Evolutionary conservation across 1,284 basidiomycete genomes (phyloP), one percentile per base, ranked within the genome.

Genomic region (Tilletiopsis washingtonensis): DNA sequence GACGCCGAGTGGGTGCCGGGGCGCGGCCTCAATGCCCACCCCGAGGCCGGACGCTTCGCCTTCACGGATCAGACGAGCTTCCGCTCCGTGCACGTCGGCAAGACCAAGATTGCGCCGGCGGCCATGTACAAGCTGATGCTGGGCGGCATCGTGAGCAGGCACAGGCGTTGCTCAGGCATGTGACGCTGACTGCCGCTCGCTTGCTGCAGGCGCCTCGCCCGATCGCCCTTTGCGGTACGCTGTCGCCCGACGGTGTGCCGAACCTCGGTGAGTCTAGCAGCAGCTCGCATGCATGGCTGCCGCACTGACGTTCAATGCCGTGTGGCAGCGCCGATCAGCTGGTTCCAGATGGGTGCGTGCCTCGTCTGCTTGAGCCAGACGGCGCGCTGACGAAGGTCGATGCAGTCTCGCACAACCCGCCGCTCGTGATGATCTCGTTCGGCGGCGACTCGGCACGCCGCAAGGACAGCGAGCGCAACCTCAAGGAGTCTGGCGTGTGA

Each of bases 261-360:
- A 67, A 67, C 25, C 43, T 67, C n/a, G n/a, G n/a, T n/a, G n/a
- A n/a, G n/a, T n/a, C n/a, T n/a, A n/a, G n/a, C n/a, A n/a, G n/a
- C n/a, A n/a, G n/a, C n/a, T n/a, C n/a, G n/a, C n/a, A n/a, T n/a
- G n/a, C n/a, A n/a, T n/a, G n/a, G n/a, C n/a, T n/a, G n/a, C n/a
- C n/a, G n/a, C n/a, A n/a, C n/a, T n/a, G n/a, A n/a, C n/a, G n/a
- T n/a, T n/a, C n/a, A n/a, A n/a, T n/a, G n/a, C n/a, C n/a, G n/a
- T n/a, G n/a, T n/a, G n/a, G n/a, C n/a, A 15, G 61, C 61, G 2
- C 63, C 64, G 0, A 60, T 67, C 42, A 57, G 51, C 49, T 64
- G 62, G 62, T 67, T 61, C 23, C 62, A 67, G 48, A 64, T 67
- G 62, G 60, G n/a, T n/a, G n/a, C n/a, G n/a, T n/a, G n/a, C n/a